Conservation (phyloP, 2,329 filamentous ascomycete species). For the Ophiostoma sp. region DNA sequence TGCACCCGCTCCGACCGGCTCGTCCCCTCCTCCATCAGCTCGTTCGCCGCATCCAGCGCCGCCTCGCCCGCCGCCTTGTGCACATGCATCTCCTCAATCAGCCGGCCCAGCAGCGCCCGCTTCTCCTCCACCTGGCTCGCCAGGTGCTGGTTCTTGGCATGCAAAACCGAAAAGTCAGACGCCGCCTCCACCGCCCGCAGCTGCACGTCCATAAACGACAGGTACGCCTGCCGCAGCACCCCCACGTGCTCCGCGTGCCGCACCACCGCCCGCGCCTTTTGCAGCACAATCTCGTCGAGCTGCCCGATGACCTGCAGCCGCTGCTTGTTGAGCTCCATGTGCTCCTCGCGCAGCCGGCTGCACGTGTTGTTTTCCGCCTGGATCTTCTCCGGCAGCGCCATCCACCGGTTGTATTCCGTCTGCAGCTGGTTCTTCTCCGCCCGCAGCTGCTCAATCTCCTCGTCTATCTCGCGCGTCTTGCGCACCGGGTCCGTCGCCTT, state of each 20-base stretch:
- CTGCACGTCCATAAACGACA: conserved; percentile 62
- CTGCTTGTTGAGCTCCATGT: conserved; percentile 31
- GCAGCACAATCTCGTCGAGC: conserved; percentile 49
- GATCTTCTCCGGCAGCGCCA: conserved; percentile 65
- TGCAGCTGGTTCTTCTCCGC: conserved; percentile 64
- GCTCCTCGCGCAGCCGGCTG: conserved; percentile 33
- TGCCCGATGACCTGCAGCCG: conserved; percentile 37
- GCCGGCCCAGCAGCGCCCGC: conserved; percentile 38
- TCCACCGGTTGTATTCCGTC: conserved; percentile 58
- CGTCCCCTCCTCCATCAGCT: conserved; percentile 33
- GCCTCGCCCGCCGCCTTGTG: conserved; percentile 22
- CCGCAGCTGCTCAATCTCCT: conserved; percentile 45
- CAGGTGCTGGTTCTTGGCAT: conserved; percentile 58
- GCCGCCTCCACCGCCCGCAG: conserved; percentile 70
- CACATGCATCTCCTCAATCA: conserved; percentile 29
- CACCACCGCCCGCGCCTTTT: conserved; percentile 52
- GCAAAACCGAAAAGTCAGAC: conserved; percentile 72
- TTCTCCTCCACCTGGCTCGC: conserved; percentile 34
- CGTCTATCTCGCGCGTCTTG: conserved; percentile 39
- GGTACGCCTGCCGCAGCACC: conserved; percentile 56
- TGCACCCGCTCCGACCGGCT: conserved; percentile 40
- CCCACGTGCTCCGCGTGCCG: conserved; percentile 55
- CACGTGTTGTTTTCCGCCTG: conserved; percentile 36
- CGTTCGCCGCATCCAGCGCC: conserved; percentile 33
- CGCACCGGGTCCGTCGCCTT: conserved; percentile 38